phyloP scores from a whole-genome alignment of 768 basidiomycete genomes.

The Suillus weaverae region DNA sequence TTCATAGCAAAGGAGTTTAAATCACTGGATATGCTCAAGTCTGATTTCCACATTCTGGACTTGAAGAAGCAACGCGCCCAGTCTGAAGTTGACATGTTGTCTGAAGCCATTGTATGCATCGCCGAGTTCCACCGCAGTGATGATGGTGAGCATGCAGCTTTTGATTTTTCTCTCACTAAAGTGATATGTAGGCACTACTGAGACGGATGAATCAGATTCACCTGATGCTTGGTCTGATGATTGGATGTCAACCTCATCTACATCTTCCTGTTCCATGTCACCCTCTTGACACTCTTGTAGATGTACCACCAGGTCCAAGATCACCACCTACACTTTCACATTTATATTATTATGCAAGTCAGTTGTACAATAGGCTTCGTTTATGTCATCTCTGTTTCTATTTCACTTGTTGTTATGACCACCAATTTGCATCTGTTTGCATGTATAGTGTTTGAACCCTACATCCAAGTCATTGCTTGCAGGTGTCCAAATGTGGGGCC shows the following conservation, averaged over 20 bases:
- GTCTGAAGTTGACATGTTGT: neutral
- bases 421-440: too few relatives aligned
- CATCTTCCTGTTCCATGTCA: neutral
- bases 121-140: neutral
- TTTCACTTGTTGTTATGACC: neutral
- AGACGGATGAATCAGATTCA: neutral
- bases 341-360: neutral
- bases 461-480: too few relatives aligned
- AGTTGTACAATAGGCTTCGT: neutral
- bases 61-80: slow-evolving; percentile 3
- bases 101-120: neutral
- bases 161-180: neutral
- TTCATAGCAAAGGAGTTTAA: neutral
- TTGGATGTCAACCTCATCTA: neutral
- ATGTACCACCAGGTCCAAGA: neutral
- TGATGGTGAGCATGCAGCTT: neutral
- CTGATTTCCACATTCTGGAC: neutral
- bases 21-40: neutral
- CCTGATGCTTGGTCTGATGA: neutral
- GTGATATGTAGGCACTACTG: neutral
- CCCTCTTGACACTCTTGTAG: neutral
- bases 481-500: too few relatives aligned
- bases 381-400: neutral
- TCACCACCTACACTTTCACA: too few relatives aligned
- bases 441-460: too few relatives aligned